Conservation (phyloP, 2,329 filamentous ascomycete species). For the Calonectria henricotiae region DNA sequence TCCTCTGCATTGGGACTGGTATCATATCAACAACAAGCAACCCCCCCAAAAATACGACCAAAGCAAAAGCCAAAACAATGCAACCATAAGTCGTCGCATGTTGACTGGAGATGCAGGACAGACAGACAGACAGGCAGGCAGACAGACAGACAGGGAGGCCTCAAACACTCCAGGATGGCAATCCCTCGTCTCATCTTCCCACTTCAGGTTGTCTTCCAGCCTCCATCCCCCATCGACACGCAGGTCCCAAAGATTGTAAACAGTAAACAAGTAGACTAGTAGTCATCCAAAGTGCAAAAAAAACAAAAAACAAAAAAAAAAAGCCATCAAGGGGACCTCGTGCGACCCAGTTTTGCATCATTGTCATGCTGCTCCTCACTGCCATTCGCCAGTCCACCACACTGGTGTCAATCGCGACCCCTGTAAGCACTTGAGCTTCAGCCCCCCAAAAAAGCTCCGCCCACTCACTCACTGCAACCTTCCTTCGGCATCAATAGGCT, state of each 20-base stretch:
- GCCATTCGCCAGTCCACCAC: slow-evolving; percentile 18
- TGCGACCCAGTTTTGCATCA: background rate
- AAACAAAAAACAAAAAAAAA: background rate
- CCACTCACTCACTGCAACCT: background rate
- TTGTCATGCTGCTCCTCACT: slow-evolving; percentile 16
- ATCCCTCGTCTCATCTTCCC: slow-evolving; percentile 8
- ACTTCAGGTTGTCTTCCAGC: background rate
- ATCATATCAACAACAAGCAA: background rate
- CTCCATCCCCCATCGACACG: background rate
- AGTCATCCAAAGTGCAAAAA: background rate
- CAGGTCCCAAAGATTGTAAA: background rate
- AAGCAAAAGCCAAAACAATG: background rate
- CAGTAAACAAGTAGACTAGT: background rate
- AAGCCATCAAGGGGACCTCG: background rate
- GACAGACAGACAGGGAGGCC: background rate
- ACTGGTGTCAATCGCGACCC: slow-evolving; percentile 14
- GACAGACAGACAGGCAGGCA: background rate
- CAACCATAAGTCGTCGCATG: background rate
- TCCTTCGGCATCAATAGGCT: background rate
- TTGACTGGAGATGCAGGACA: background rate
- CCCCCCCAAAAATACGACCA: background rate
- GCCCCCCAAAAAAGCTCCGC: slow-evolving; percentile 12
- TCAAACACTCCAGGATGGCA: background rate
- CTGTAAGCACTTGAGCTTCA: slow-evolving; percentile 12
- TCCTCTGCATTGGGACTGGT: background rate